phyloP scores from a whole-genome alignment of 352 stramenopile species.

The Globisporangium spinosum region DNA sequence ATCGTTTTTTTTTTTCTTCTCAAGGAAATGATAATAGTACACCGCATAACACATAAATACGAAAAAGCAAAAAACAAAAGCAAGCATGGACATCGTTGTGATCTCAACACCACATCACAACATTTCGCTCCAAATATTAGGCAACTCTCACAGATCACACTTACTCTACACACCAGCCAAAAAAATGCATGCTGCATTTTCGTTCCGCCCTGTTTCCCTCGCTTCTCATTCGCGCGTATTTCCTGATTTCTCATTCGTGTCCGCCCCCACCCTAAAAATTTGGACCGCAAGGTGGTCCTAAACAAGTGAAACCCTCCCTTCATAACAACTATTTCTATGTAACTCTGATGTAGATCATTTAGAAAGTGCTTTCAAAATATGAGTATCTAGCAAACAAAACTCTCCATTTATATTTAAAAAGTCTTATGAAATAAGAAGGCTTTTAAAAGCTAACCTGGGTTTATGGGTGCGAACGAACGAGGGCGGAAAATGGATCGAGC shows the following conservation, averaged over 20 bases:
- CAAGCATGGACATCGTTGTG: background rate
- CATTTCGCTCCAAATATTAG: background rate
- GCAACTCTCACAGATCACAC: background rate
- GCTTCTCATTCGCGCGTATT: background rate
- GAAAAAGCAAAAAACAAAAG: background rate
- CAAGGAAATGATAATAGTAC: background rate
- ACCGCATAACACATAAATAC: background rate
- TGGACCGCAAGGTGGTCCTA: background rate
- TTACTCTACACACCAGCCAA: background rate
- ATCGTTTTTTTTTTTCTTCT: background rate
- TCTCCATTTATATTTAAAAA: background rate
- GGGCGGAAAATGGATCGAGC: background rate
- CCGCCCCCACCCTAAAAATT: background rate
- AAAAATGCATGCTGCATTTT: background rate
- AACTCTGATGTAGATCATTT: too few relatives aligned
- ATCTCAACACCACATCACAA: background rate
- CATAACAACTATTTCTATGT: background rate
- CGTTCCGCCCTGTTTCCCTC: background rate
- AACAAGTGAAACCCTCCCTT: background rate
- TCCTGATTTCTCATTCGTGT: background rate
- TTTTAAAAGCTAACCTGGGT: background rate
- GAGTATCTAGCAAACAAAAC: background rate
- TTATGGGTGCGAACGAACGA: slow-evolving; percentile 1
- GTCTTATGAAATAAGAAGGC: background rate
- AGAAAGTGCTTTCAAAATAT: too few relatives aligned